Conservation (phyloP, 148 eudicot genomes). For the Cornus florida region DNA sequence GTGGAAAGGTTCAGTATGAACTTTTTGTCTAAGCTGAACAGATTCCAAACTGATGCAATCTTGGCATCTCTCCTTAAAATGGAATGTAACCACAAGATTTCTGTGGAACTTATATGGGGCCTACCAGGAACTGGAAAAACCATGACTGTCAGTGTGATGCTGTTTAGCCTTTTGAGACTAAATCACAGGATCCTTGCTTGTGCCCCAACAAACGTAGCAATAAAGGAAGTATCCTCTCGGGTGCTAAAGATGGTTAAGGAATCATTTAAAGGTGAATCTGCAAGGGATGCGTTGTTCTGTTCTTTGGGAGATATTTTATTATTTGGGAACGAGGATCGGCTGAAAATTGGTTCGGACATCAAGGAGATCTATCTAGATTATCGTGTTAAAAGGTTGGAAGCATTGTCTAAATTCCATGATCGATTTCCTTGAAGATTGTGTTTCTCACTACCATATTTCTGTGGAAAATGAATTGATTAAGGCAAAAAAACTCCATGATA, state of each 20-base stretch:
- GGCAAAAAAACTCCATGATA: slow-evolving; percentile 2
- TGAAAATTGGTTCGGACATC: slow-evolving; percentile 31
- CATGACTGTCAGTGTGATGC: slow-evolving; percentile 30
- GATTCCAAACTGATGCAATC: slow-evolving; percentile 32
- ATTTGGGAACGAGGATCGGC: slow-evolving; percentile 43
- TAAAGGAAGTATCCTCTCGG: slow-evolving; percentile 41
- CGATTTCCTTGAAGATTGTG: slow-evolving; percentile 49
- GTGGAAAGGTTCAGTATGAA: slow-evolving; percentile 12
- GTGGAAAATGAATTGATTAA: slow-evolving; percentile 33
- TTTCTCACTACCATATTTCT: slow-evolving; percentile 30
- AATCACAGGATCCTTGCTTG: slow-evolving; percentile 33
- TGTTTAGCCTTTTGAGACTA: slow-evolving; percentile 26
- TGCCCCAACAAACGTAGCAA: slow-evolving; percentile 45
- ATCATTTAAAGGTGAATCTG: slow-evolving; percentile 16
- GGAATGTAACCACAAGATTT: slow-evolving; percentile 25
- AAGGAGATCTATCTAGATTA: slow-evolving; percentile 47
- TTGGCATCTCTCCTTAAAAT: slow-evolving; percentile 22
- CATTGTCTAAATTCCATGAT: no score
- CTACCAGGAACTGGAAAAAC: slow-evolving; percentile 54
- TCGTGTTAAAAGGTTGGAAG: slow-evolving; percentile 40
- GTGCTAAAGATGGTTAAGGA: slow-evolving; percentile 29
- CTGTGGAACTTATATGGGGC: slow-evolving; percentile 45
- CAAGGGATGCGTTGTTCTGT: neutral
- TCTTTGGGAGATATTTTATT: slow-evolving; percentile 44
- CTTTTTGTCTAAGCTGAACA: slow-evolving; percentile 28